These are phyloP conservation scores for Aspergillus ochraceoroseus DNA, from an alignment of 2,329 filamentous ascomycete species.

Conservation along the genomic window DNA sequence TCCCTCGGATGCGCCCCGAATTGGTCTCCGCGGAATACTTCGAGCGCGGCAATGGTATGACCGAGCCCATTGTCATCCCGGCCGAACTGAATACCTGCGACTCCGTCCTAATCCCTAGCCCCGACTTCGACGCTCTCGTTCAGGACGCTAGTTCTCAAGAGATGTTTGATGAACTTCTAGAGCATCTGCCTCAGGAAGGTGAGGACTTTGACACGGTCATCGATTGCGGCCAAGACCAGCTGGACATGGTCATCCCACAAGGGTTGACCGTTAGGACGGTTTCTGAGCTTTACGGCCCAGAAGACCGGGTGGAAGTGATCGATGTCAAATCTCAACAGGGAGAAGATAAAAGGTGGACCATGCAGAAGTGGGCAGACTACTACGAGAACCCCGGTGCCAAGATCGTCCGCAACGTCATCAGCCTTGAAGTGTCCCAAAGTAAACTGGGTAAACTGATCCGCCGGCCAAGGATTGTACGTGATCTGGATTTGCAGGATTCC, in stretches of 20 bases:
- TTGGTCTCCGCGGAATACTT: conserved; percentile 60
- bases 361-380: conserved; percentile 64
- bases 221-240: conserved; percentile 59
- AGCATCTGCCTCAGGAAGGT: conserved; percentile 28
- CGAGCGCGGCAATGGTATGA: conserved; percentile 59
- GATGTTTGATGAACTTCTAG: conserved; percentile 40
- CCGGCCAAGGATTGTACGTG: conserved; percentile 60
- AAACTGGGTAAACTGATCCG: conserved; percentile 58
- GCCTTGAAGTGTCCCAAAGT: conserved; percentile 62
- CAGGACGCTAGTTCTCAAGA: conserved; percentile 37
- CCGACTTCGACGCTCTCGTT: conserved; percentile 29
- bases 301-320: conserved; percentile 61
- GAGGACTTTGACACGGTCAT: conserved; percentile 43
- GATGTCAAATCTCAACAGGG: conserved; percentile 66
- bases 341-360: conserved; percentile 60
- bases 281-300: conserved; percentile 58
- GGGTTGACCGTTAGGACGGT: conserved; percentile 60
- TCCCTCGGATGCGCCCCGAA: conserved; percentile 60
- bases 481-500: conserved; percentile 53
- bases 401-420: conserved; percentile 64
- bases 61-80: conserved; percentile 62
- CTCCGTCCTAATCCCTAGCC: conserved; percentile 28
- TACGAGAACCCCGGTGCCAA: conserved; percentile 58
- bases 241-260: conserved; percentile 65
- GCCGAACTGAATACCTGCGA: conserved; percentile 56